Base-by-base conservation (phyloP, 2,329 filamentous ascomycete species). In the Diplocarpon mali region DNA sequence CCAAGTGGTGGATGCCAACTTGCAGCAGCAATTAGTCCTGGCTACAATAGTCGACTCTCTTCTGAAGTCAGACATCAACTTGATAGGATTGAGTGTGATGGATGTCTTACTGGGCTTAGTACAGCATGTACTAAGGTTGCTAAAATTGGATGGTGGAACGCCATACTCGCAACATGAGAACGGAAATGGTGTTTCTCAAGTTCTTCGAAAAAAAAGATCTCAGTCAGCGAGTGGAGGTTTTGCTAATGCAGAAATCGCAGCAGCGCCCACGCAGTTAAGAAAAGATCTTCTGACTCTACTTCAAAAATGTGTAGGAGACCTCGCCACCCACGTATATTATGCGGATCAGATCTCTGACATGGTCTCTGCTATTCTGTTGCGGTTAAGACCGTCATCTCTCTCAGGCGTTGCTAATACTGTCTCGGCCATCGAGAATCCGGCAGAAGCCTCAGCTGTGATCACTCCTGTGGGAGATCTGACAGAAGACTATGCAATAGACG, bases 301-400 rank as follows among this genome's bases (percentile, higher is more conserved):
- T 13, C 82, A 92, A 61, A 73, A 76, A 54, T 94, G 86, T 64
- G 88, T 95, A 49, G 87, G 87, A n/a, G 79, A 89, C 60, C 69
- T 98, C 24, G 88, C 89, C 2, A 95, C 86, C 0, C 92, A 98
- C 60, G 81, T 95, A 28, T 98, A 98, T 68, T 98, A 98, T 62
- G 85, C 85, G 1, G 90, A 96, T 56, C 92, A 98, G 64, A 86
- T 96, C 44, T 80, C 85, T 1, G 92, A 98, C 64, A 95, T 96
- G 87, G 79, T 95, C 41, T 75, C 80, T 15, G 79, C 86, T 0
- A 81, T 96, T 36, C 67, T 96, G 13, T 68, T 76, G 27, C 81
- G 87, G 15, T 71, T 96, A 27, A 92, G 85, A 63, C 85, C 88
- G 2, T 67, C 69, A 10, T 49, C 61, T 13, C 59, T 63, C 32